Evolutionary conservation across 148 eudicot species (phyloP).

Genomic region (Rhododendron simsii): DNA sequence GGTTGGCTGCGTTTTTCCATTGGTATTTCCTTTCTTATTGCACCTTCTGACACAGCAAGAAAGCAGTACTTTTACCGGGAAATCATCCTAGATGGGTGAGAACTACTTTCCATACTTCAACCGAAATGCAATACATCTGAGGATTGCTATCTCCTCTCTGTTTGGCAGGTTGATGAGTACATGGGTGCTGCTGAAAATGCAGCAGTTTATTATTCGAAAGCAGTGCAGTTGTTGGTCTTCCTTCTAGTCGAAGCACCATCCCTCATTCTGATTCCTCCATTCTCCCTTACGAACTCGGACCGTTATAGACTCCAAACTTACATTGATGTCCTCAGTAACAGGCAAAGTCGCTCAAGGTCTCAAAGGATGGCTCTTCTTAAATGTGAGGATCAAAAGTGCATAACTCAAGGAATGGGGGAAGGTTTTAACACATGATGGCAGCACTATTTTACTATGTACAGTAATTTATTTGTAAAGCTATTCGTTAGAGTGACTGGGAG

Average conservation of each 20-base stretch:
- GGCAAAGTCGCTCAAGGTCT: constrained; percentile 73
- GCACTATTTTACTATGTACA: constrained; percentile 32
- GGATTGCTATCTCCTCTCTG: neutral
- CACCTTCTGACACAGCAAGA: neutral
- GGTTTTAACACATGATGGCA: constrained; percentile 16
- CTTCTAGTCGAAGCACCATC: constrained; percentile 73
- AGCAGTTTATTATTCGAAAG: constrained; percentile 48
- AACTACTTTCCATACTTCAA: neutral
- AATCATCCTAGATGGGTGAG: neutral
- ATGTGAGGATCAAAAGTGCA: constrained; percentile 38
- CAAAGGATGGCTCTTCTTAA: constrained; percentile 64
- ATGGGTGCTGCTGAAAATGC: constrained; percentile 64
- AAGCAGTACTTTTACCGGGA: neutral
- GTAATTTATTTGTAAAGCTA: constrained; percentile 57
- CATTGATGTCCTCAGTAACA: constrained; percentile 55
- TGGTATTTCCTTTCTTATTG: neutral
- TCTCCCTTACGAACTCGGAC: constrained; percentile 67
- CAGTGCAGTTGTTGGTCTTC: constrained; percentile 51
- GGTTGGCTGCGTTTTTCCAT: neutral
- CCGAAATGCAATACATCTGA: neutral
- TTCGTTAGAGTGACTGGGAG: constrained; percentile 44
- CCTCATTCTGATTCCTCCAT: constrained; percentile 67
- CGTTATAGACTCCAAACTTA: constrained; percentile 58
- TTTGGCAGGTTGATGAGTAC: constrained; percentile 73
- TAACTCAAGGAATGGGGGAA: constrained; percentile 13